Conservation (phyloP, 2,329 filamentous ascomycete species). For the Colletotrichum truncatum region DNA sequence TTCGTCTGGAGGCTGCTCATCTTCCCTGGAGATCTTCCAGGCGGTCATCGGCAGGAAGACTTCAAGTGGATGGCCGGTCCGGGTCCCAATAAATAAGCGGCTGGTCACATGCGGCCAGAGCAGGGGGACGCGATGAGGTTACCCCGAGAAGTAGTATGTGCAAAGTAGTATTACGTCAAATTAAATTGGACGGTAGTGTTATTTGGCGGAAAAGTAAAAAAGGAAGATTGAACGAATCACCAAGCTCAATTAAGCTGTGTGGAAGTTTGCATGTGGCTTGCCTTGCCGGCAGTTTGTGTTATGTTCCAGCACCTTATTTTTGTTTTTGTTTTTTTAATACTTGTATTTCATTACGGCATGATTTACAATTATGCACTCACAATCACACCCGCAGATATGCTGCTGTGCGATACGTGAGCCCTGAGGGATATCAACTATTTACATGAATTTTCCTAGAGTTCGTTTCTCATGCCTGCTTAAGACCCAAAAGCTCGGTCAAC, state of each 20-base stretch:
- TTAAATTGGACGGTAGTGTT: background rate
- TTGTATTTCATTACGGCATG: background rate
- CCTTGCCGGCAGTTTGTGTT: no score
- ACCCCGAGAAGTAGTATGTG: background rate
- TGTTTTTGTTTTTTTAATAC: no score
- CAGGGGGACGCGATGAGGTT: background rate
- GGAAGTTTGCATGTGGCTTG: no score
- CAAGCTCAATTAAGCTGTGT: background rate
- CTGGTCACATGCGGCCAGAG: background rate
- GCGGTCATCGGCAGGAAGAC: background rate
- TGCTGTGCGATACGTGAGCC: no score
- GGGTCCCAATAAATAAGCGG: no score
- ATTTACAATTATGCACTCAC: background rate
- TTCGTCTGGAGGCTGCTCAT: no score
- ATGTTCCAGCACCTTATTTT: no score
- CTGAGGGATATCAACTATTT: background rate
- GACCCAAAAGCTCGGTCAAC: constrained; percentile 34
- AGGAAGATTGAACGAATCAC: background rate
- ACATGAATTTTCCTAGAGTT: background rate
- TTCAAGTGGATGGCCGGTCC: no score
- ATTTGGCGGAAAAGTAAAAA: background rate
- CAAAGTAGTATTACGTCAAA: background rate
- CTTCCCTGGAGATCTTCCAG: background rate
- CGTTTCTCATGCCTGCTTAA: constrained; percentile 16
- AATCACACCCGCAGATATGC: background rate